Percentiles rank a stretch among this genome's conserved stretches.
These are phyloP conservation scores for Endocalyx cinctus DNA, from an alignment of 2,329 filamentous ascomycete genomes.

Conservation along the genomic window DNA sequence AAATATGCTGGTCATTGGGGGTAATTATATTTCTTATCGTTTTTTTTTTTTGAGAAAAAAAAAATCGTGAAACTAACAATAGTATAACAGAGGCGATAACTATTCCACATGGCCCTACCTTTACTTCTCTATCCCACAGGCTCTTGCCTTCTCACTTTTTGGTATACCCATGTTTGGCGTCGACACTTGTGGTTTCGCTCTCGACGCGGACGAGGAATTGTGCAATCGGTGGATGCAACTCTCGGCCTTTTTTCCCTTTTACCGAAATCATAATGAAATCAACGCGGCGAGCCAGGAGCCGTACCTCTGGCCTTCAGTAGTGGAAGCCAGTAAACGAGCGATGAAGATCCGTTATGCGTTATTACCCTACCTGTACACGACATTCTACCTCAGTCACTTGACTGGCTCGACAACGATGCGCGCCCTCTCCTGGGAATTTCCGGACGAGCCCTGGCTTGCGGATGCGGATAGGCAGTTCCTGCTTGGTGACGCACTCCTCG, in stretches of 20 bases:
- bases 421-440: conserved; percentile 70
- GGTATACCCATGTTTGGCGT: conserved; percentile 74
- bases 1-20: conserved; percentile 77
- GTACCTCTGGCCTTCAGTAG: conserved; percentile 64
- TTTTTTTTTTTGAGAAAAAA: too few species aligned
- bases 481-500: conserved; percentile 60
- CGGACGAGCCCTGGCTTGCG: conserved; percentile 63
- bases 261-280: conserved; percentile 69
- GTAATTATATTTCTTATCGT: conserved; percentile 15
- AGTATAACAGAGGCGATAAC: conserved; percentile 58
- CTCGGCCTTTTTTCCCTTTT: conserved; percentile 72
- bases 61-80: background rate
- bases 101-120: conserved; percentile 66
- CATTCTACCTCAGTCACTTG: conserved; percentile 62
- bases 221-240: conserved; percentile 73
- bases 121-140: conserved; percentile 73
- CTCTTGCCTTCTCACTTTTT: conserved; percentile 68
- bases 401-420: conserved; percentile 68
- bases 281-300: conserved; percentile 63
- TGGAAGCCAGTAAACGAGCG: conserved; percentile 57
- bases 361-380: conserved; percentile 72
- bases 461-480: conserved; percentile 68
- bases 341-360: conserved; percentile 69
- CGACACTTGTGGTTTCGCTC: conserved; percentile 66
- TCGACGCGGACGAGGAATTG: conserved; percentile 63